phyloP scores from a whole-genome alignment of 176 grass and related monocot genomes.

The Ampelocalamus luodianensis region DNA sequence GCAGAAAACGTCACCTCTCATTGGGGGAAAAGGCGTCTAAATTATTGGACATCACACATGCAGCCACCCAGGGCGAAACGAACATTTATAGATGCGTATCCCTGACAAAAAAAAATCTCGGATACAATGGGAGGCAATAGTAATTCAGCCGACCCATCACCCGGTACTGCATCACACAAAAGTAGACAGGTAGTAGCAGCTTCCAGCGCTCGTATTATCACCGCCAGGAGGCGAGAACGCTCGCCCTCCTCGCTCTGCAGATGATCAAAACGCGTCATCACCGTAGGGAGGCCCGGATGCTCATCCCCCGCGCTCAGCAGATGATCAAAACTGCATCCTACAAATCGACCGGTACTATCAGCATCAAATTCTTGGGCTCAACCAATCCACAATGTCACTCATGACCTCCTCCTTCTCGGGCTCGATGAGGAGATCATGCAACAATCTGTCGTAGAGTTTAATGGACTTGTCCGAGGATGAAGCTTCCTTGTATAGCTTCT shows the following conservation, averaged over 20 bases:
- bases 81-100: slow-evolving; percentile 33
- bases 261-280: slow-evolving; percentile 33
- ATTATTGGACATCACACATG: slow-evolving; percentile 36
- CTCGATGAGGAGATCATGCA: slow-evolving; percentile 91
- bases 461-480: slow-evolving; percentile 66
- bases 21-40: neutral
- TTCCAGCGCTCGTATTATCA: neutral
- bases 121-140: slow-evolving; percentile 40
- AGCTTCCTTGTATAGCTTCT: slow-evolving; percentile 56
- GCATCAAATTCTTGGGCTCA: slow-evolving; percentile 50
- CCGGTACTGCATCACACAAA: neutral
- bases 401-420: slow-evolving; percentile 71
- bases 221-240: slow-evolving; percentile 23
- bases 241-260: slow-evolving; percentile 20
- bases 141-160: slow-evolving; percentile 13
- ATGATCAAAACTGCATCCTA: slow-evolving; percentile 6
- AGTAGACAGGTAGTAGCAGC: neutral
- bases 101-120: slow-evolving; percentile 20
- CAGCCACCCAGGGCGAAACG: neutral
- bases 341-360: neutral
- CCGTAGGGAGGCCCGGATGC: neutral
- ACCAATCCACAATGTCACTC: slow-evolving; percentile 72
- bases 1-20: neutral
- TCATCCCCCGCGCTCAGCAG: slow-evolving; percentile 35
- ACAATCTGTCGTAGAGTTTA: slow-evolving; percentile 59